phyloP scores from a whole-genome alignment of 2,329 filamentous ascomycete species.

The Microascus cirrosus region DNA sequence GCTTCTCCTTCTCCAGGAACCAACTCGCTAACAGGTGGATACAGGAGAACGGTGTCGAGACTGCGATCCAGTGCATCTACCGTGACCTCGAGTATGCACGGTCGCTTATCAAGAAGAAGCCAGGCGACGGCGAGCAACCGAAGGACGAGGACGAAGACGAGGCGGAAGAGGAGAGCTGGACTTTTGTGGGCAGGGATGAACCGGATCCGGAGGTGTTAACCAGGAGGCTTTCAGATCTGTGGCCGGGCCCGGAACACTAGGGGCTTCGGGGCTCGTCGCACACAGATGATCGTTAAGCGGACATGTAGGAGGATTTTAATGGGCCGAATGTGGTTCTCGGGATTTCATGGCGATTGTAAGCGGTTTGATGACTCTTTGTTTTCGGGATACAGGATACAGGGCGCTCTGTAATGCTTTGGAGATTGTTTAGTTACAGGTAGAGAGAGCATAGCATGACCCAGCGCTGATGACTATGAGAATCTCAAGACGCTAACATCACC shows the following conservation, averaged over 20 bases:
- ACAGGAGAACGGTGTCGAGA: conserved; percentile 82
- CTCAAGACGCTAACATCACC: not conserved
- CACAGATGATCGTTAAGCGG: not conserved
- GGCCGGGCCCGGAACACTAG: conserved; percentile 1
- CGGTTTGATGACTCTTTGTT: not conserved
- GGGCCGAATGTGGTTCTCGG: not conserved
- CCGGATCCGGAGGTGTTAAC: conserved; percentile 31
- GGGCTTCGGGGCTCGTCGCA: not conserved
- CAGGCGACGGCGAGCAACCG: conserved; percentile 14
- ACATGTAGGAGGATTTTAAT: not conserved
- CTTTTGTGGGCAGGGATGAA: conserved; percentile 59
- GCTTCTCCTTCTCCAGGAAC: conserved; percentile 7
- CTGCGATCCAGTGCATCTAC: conserved; percentile 85
- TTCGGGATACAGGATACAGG: not conserved
- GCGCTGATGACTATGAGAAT: not conserved
- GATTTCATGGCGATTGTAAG: not conserved
- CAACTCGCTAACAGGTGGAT: conserved; percentile 13
- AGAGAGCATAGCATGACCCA: not conserved
- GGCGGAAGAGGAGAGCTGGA: conserved; percentile 79
- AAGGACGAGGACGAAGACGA: conserved; percentile 40
- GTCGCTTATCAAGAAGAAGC: conserved; percentile 61
- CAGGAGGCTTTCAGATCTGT: conserved; percentile 20
- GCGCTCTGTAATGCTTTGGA: not conserved
- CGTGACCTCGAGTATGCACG: conserved; percentile 89
- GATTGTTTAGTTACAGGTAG: not conserved